Evolutionary conservation across 805 yeast species (phyloP), one percentile per base, ranked within the genome.

Genomic region (Metschnikowia lachancei): DNA sequence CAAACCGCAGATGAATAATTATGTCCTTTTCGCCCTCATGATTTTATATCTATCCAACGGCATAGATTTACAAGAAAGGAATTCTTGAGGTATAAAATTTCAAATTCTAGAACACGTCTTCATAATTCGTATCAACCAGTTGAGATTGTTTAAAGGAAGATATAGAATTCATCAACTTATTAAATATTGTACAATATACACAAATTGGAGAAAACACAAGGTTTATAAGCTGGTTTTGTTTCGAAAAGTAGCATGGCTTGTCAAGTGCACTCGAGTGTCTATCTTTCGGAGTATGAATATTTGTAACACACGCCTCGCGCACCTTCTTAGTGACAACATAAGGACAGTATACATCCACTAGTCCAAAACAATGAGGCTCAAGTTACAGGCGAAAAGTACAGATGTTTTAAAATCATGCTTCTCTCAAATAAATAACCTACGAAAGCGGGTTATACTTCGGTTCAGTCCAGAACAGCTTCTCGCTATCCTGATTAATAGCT

Each of bases 361-460:
- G 16, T 37, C 12, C 31, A 12, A n/a, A 30, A 39, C 17, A 22
- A 61, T 62, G 66, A 62, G 57, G 46, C 61, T 62, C 41, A 62
- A 61, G 50, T 59, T 61, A 14, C 52, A 54, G 29, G 53, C 64
- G 2, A 62, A 58, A 39, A 57, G 51, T 43, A 59, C 62, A n/a
- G 66, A 62, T 22, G 39, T 59, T 4, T 55, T 62, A 53, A 51
- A 47, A 62, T 72, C 67, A 40, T 71, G 82, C 1, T 63, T 80
- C 19, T 67, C 73, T 12, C 70, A 79, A n/a, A 69, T 80, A n/a
- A 66, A 77, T 7, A 65, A 70, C 2, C 60, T 83, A 19, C 65
- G 87, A 31, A 81, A 78, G 57, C 67, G 70, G 47, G 80, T 85
- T 36, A 75, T 81, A 1, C 65, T 85, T 19, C 66, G 81, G 42